Percentiles rank a stretch among this genome's conserved stretches.
These are phyloP conservation scores for Lentinula detonsa DNA, from an alignment of 768 basidiomycete genomes.

Conservation along the genomic window DNA sequence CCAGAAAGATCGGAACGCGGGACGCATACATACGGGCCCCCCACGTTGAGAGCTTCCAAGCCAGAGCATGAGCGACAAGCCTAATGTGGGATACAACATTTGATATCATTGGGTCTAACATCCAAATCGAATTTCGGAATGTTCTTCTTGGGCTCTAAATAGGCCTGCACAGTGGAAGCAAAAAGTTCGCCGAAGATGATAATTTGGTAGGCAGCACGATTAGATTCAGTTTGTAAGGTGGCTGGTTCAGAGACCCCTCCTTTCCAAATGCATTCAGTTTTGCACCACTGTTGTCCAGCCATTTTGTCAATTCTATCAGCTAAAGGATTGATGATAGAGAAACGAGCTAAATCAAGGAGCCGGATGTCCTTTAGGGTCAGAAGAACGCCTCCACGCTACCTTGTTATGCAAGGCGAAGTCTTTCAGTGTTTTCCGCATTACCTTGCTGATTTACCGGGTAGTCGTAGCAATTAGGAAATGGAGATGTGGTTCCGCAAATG, in stretches of 20 bases:
- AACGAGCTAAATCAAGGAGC: conserved; percentile 7
- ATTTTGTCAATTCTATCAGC: conserved; percentile 6
- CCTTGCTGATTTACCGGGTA: conserved; percentile 10
- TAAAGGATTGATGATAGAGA: conserved; percentile 9
- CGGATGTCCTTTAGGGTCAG: conserved; percentile 12
- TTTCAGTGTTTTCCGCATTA: conserved; percentile 4
- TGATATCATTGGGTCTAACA: neutral
- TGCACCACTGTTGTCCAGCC: neutral
- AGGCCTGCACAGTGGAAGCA: neutral
- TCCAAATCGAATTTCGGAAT: neutral
- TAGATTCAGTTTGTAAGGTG: neutral
- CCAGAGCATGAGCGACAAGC: neutral
- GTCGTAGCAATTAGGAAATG: conserved; percentile 13
- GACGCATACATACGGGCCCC: neutral
- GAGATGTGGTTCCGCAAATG: conserved; percentile 14
- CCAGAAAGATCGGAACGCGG: neutral
- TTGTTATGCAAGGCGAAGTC: conserved; percentile 10
- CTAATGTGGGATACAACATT: neutral
- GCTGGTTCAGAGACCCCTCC: neutral
- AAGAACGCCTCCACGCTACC: conserved; percentile 11
- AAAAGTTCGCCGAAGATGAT: neutral
- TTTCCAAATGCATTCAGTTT: neutral
- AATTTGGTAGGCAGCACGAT: neutral
- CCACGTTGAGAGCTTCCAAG: neutral
- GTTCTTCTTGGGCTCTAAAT: neutral